These are phyloP conservation scores for Huntiella savannae DNA, from an alignment of 2,329 filamentous ascomycete species.

Conservation along the genomic window DNA sequence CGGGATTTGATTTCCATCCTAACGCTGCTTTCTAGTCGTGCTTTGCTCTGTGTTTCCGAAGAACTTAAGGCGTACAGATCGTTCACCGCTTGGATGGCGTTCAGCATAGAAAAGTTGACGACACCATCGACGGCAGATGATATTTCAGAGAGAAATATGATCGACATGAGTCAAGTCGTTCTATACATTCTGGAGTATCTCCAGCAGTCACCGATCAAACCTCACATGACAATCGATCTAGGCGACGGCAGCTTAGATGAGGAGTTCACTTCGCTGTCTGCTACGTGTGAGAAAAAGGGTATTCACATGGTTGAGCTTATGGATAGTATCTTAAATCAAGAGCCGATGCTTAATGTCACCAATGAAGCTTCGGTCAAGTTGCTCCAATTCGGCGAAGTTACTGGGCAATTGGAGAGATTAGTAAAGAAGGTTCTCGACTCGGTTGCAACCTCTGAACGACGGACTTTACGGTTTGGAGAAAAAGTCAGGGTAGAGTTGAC, in stretches of 20 bases:
- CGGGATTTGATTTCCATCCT: slow-evolving; percentile 57
- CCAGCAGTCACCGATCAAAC: slow-evolving; percentile 41
- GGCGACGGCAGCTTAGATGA: slow-evolving; percentile 9
- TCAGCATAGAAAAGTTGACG: slow-evolving; percentile 62
- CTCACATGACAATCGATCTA: slow-evolving; percentile 32
- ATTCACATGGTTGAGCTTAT: slow-evolving; percentile 1
- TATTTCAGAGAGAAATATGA: slow-evolving; percentile 55
- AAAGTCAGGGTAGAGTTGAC: slow-evolving; percentile 27
- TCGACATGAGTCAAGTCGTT: slow-evolving; percentile 55
- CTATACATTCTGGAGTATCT: slow-evolving; percentile 60
- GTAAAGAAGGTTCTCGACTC: slow-evolving; percentile 43
- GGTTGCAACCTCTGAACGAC: slow-evolving; percentile 49
- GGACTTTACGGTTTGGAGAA: slow-evolving; percentile 48
- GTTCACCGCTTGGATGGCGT: slow-evolving; percentile 70
- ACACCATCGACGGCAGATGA: slow-evolving; percentile 48
- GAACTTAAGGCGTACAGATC: slow-evolving; percentile 60
- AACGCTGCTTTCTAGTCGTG: slow-evolving; percentile 54
- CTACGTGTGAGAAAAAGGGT: slow-evolving; percentile 13
- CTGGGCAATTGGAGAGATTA: slow-evolving; percentile 29
- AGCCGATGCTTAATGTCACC: slow-evolving; percentile 25
- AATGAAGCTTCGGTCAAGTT: slow-evolving; percentile 27
- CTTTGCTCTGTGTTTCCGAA: slow-evolving; percentile 50
- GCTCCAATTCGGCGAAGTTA: slow-evolving; percentile 42
- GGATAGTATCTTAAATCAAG: slow-evolving; percentile 15
- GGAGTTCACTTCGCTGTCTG: slow-evolving; percentile 15